Base-by-base conservation (phyloP, 805 yeast genomes). In the Blastobotrys parvus region DNA sequence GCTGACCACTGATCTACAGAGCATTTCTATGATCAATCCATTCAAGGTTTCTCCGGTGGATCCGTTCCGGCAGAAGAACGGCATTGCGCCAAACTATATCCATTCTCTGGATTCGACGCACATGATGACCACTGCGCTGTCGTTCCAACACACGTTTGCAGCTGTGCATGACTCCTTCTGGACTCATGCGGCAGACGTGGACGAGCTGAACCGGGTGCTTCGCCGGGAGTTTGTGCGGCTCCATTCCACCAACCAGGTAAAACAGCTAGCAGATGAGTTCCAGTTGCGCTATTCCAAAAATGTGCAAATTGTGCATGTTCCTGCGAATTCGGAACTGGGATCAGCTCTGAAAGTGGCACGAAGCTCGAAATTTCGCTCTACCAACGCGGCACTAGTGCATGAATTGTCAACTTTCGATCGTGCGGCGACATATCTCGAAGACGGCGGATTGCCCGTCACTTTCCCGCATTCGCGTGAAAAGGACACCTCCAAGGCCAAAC, bases 121-220 rank as follows among this genome's bases (percentile, higher is more conserved):
- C 61, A 90, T 90, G 98, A 69, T 90, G 40, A 65, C 86, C 68
- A 82, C 95, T 5, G 94, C 96, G 0, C 67, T 75, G 37, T 77
- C 77, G 18, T 38, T 16, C 35, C 15, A 36, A 5, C 39, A 30
- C 8, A 68, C 77, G 8, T 90, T 92, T 70, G 96, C 97, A 0
- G 78, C 97, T 0, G 98, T 90, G 20, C 98, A 90, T 62, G 98
- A 90, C 62, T 89, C 97, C 1, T 90, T 83, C 61, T 90, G 98
- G 98, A 88, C 97, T 0, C 97, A 92, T 60, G 97, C 97, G 1
- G 64, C 76, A 38, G 88, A 84, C 59, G 78, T 89, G 35, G 80
- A 78, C 45, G 58, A 56, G 1, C 78, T 90, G 90, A 86, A 78
- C 61, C 56, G 54, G 13, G 65, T 73, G 34, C 68, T 92, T 48